phyloP scores from a whole-genome alignment of 176 grass and related monocot genomes.

The Zoysia pacifica region DNA sequence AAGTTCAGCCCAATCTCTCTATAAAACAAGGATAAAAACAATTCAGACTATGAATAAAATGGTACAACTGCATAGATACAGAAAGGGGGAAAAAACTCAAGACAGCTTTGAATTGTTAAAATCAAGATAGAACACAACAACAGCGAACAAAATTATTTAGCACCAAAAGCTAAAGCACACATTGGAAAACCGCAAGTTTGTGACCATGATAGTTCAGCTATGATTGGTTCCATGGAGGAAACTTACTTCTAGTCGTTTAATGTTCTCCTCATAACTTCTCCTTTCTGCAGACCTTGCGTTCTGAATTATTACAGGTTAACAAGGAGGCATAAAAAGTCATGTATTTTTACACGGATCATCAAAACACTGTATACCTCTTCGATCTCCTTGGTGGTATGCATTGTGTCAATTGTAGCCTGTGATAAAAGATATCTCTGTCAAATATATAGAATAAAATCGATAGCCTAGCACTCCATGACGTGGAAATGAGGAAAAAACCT shows the following conservation, averaged over 20 bases:
- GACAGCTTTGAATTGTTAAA: background rate
- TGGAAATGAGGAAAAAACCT: slow-evolving; percentile 41
- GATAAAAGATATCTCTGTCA: slow-evolving; percentile 30
- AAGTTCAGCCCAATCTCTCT: slow-evolving; percentile 96
- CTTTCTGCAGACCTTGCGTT: slow-evolving; percentile 73
- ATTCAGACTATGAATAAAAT: slow-evolving; percentile 35
- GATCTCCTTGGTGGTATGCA: slow-evolving; percentile 81
- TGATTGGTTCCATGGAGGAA: background rate
- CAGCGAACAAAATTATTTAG: background rate
- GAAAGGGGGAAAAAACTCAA: slow-evolving; percentile 2
- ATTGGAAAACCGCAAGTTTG: background rate
- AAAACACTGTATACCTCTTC: slow-evolving; percentile 65
- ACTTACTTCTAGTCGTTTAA: slow-evolving; percentile 82
- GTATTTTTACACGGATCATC: slow-evolving; percentile 9
- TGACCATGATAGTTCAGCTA: background rate
- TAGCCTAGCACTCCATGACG: background rate
- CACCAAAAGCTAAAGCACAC: background rate
- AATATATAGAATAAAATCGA: background rate
- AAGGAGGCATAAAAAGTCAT: slow-evolving; percentile 36
- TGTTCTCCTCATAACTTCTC: slow-evolving; percentile 71
- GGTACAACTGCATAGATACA: background rate
- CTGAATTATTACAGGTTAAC: slow-evolving; percentile 54
- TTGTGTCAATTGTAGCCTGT: slow-evolving; percentile 84
- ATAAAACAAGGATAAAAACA: background rate
- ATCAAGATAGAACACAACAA: background rate